phyloP scores from a whole-genome alignment of 2,329 filamentous ascomycete species.

The Pseudopithomyces chartarum region DNA sequence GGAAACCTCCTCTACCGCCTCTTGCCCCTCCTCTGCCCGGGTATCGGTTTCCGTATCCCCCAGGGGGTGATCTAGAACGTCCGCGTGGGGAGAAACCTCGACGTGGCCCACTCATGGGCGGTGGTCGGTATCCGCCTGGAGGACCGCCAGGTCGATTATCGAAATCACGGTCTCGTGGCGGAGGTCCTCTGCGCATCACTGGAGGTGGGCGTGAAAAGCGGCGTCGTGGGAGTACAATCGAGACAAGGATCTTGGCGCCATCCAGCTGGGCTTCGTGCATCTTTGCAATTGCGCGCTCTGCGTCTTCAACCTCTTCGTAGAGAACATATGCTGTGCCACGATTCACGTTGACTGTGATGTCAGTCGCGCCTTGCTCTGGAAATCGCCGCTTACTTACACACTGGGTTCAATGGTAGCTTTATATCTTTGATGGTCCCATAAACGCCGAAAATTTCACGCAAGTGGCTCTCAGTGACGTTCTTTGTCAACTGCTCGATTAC shows the following conservation, averaged over 20 bases:
- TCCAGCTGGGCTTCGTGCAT: slow-evolving; percentile 99
- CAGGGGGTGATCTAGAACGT: slow-evolving; percentile 53
- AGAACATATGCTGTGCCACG: slow-evolving; percentile 93
- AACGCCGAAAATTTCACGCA: slow-evolving; percentile 87
- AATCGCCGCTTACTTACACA: slow-evolving; percentile 63
- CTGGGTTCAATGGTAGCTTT: slow-evolving; percentile 86
- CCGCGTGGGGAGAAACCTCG: slow-evolving; percentile 45
- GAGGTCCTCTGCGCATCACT: slow-evolving; percentile 63
- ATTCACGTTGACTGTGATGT: slow-evolving; percentile 75
- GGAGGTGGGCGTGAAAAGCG: slow-evolving; percentile 83
- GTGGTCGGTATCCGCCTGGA: slow-evolving; percentile 42
- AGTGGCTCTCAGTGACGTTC: slow-evolving; percentile 86
- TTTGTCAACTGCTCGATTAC: slow-evolving; percentile 96
- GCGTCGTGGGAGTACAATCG: slow-evolving; percentile 82
- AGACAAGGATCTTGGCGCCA: slow-evolving; percentile 80
- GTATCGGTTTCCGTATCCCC: slow-evolving; percentile 28
- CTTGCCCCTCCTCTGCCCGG: slow-evolving; percentile 38
- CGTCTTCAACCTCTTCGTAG: slow-evolving; percentile 75
- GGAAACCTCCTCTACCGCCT: slow-evolving; percentile 37
- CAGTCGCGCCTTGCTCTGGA: slow-evolving; percentile 1
- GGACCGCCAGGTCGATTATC: slow-evolving; percentile 43
- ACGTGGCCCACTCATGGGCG: slow-evolving; percentile 39
- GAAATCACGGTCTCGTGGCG: slow-evolving; percentile 29
- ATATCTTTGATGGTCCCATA: slow-evolving; percentile 87
- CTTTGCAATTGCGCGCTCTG: slow-evolving; percentile 86